Conservation (phyloP, 1,284 basidiomycete genomes). For the Phylloboletellus chloephorus region DNA sequence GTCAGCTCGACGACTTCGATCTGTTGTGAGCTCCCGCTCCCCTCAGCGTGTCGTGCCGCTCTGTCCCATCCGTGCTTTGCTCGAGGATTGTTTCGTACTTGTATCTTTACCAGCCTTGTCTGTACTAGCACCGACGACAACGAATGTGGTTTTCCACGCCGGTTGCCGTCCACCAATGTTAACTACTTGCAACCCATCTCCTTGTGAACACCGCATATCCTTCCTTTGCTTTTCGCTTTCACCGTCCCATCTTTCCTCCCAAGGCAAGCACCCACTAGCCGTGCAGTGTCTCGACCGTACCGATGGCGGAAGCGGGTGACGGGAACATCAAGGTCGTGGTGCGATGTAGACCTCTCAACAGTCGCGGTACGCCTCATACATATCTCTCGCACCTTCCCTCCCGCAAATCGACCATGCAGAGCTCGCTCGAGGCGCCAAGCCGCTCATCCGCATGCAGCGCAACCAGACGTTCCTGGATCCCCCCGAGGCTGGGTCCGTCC, state of each 20-base stretch:
- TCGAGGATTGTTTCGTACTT: too few species aligned
- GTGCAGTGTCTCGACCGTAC: conserved; percentile 14
- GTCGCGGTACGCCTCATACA: conserved; percentile 62
- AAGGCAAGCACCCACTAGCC: conserved; percentile 9
- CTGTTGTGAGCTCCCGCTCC: conserved; percentile 48
- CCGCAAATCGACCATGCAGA: conserved; percentile 46
- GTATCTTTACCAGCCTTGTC: neutral
- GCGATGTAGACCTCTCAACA: conserved; percentile 92
- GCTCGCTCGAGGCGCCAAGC: conserved; percentile 84
- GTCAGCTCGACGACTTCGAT: conserved; percentile 86
- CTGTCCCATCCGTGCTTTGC: too few species aligned
- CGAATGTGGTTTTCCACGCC: conserved; percentile 23
- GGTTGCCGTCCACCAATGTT: too few species aligned
- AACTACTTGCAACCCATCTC: too few species aligned
- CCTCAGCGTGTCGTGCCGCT: too few species aligned
- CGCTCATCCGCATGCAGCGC: conserved; percentile 88
- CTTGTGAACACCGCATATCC: conserved; percentile 2
- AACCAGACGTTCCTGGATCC: conserved; percentile 89
- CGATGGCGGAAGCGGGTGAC: conserved; percentile 56
- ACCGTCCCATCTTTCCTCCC: conserved; percentile 12
- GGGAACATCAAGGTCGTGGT: conserved; percentile 97
- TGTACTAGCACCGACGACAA: conserved; percentile 8
- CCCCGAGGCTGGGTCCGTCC: conserved; percentile 68
- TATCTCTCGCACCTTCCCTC: conserved; percentile 2
- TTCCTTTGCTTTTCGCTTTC: conserved; percentile 9